These are phyloP conservation scores for Plasmodium billcollinsi DNA, from an alignment of 169 alveolate genomes.

Conservation along the genomic window DNA sequence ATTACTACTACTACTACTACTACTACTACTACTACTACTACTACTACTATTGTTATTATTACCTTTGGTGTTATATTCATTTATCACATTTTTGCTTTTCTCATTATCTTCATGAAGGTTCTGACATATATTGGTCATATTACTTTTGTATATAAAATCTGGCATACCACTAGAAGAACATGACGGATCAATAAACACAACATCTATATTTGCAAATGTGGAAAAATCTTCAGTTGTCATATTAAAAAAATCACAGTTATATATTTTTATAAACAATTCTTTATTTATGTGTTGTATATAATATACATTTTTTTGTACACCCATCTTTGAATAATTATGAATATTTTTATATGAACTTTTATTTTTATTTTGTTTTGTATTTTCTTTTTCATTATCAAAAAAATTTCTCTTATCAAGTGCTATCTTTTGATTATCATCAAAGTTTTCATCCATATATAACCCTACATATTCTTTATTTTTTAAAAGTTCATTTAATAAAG, in stretches of 20 bases:
- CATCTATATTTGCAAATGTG: constrained; percentile 21
- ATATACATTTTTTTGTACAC: constrained; percentile 3
- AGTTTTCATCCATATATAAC: constrained; percentile 22
- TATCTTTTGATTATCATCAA: constrained; percentile 18
- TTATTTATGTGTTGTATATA: constrained; percentile 56
- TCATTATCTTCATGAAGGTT: not conserved
- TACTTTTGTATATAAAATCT: constrained; percentile 37
- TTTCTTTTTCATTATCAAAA: constrained; percentile 13
- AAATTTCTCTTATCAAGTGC: constrained; percentile 1
- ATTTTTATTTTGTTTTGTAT: not conserved
- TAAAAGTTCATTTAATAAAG: constrained; percentile 58
- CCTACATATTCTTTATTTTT: constrained; percentile 53
- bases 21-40: not conserved
- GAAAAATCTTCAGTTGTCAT: constrained; percentile 15
- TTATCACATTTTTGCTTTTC: not conserved
- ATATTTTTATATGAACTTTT: too few species aligned
- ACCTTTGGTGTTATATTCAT: not conserved
- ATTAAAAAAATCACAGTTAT: constrained; percentile 55
- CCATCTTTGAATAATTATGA: not conserved
- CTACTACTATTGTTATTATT: not conserved
- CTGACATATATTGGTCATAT: not conserved
- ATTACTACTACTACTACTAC: not conserved
- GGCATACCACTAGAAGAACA: constrained; percentile 78
- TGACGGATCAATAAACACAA: constrained; percentile 66
- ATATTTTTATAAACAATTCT: constrained; percentile 46